Evolutionary conservation across 2,329 filamentous ascomycete species (phyloP).

Genomic region (Apiospora hydei): DNA sequence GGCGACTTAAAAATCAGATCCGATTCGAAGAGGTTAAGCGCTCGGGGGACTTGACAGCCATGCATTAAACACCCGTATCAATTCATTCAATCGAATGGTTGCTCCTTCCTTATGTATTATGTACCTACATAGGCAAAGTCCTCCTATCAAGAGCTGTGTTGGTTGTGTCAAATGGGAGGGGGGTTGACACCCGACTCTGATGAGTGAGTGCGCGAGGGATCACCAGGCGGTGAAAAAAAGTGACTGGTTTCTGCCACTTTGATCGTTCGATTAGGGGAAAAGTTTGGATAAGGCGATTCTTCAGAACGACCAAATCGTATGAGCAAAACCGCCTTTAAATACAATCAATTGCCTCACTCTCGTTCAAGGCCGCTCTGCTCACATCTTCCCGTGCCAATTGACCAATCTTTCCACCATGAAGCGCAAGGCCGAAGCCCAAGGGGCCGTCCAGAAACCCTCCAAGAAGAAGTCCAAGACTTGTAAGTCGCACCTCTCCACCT

Average conservation of each 20-base stretch:
- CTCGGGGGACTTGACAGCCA: not conserved
- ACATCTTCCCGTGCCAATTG: constrained; percentile 33
- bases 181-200: not conserved
- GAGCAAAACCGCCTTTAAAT: constrained; percentile 13
- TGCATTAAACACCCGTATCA: not conserved
- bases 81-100: not conserved
- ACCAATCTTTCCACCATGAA: constrained; percentile 55
- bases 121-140: too few relatives aligned
- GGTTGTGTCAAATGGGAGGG: not conserved
- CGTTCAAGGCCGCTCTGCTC: not conserved
- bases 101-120: not conserved
- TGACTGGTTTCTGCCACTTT: constrained; percentile 11
- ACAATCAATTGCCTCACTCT: constrained; percentile 7
- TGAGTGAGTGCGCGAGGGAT: not conserved
- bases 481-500: constrained; percentile 37
- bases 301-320: constrained; percentile 15
- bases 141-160: not conserved
- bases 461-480: constrained; percentile 61
- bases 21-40: constrained; percentile 10
- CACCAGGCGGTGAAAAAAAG: constrained; percentile 15
- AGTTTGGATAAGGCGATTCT: constrained; percentile 9
- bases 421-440: constrained; percentile 61
- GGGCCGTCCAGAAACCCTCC: constrained; percentile 49
- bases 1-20: not conserved
- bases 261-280: constrained; percentile 23